These are phyloP conservation scores for Globisporangium acanthophoron DNA, from an alignment of 352 stramenopile species.

Conservation along the genomic window DNA sequence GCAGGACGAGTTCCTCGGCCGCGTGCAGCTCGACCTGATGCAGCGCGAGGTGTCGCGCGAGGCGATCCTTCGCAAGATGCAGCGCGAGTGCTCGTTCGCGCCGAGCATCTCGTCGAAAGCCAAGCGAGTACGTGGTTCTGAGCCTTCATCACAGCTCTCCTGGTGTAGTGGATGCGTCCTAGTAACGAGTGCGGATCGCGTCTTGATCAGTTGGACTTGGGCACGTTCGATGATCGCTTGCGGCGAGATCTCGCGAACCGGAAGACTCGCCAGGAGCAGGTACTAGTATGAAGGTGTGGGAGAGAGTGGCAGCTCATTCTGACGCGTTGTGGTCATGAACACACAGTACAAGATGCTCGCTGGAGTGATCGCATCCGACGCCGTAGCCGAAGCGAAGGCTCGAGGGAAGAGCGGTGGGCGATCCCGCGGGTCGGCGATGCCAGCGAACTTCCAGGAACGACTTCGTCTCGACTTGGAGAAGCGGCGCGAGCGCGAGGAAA, in stretches of 20 bases:
- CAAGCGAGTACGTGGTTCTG: conserved; percentile 10
- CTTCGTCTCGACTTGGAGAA: conserved; percentile 37
- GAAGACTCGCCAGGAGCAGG: conserved; percentile 18
- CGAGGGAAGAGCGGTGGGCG: not conserved
- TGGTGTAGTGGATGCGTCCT: not conserved
- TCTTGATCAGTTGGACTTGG: conserved; percentile 27
- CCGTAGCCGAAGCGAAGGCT: not conserved
- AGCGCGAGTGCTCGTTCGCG: conserved; percentile 49
- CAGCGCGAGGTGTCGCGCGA: conserved; percentile 45
- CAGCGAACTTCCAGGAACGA: conserved; percentile 35
- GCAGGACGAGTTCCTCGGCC: conserved; percentile 56
- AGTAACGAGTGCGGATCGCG: not conserved
- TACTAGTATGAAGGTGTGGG: not conserved
- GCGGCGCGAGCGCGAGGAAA: conserved; percentile 23
- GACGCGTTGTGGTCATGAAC: not conserved
- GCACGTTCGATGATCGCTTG: conserved; percentile 54
- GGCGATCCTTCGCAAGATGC: conserved; percentile 42
- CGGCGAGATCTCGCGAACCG: conserved; percentile 47
- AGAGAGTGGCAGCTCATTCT: not conserved
- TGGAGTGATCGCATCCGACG: not conserved
- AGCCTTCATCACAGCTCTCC: not conserved
- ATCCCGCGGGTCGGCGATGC: conserved; percentile 2
- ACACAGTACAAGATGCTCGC: conserved; percentile 2
- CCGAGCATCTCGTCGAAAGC: conserved; percentile 45
- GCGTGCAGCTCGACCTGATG: conserved; percentile 53